Evolutionary conservation across 345 rosid species (phyloP), one percentile per base, ranked within the genome.

Genomic region (Eucalyptus curtisii): DNA sequence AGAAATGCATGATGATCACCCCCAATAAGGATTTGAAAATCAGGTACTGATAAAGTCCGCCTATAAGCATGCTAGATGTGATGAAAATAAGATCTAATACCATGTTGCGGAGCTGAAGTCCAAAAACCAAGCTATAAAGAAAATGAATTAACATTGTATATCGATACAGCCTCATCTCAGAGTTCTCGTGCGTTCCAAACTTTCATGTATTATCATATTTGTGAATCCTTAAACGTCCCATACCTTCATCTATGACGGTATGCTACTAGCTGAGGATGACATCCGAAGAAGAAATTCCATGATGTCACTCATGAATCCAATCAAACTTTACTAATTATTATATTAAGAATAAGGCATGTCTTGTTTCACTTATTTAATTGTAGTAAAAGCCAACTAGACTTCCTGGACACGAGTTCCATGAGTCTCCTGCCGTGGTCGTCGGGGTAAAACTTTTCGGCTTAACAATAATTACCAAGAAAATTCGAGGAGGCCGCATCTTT

Each of bases 111-210:
- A 64, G 37, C 71, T n/a, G 1, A 30, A 64, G 7, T 64, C 37
- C 71, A 64, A 64, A 64, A 64, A 14, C 71, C 8, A 3, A 64
- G 37, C 20, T 30, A 64, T 64, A 14, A 30, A 64, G 5, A 64
- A n/a, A 64, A 14, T 30, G 19, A n/a, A 64, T n/a, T 10, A 10
- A 14, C 5, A 14, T 64, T n/a, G 4, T n/a, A n/a, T n/a, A 64
- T 64, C 1, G 37, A n/a, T 11, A 14, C 1, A 4, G 1, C 2
- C 19, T 64, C 31, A 16, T n/a, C 37, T n/a, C 20, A 7, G 20
- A 14, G 2, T 5, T 64, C 37, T 30, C 1, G 0, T 27, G 31
- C 16, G 0, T 27, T 59, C 17, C 13, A 17, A 33, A 12, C 80
- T 68, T 6, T 37, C 25, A 16, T 20, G 44, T 8, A 68, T 68